Evolutionary conservation across 306 rosid species (phyloP).

Genomic region (Medicago truncatula): DNA sequence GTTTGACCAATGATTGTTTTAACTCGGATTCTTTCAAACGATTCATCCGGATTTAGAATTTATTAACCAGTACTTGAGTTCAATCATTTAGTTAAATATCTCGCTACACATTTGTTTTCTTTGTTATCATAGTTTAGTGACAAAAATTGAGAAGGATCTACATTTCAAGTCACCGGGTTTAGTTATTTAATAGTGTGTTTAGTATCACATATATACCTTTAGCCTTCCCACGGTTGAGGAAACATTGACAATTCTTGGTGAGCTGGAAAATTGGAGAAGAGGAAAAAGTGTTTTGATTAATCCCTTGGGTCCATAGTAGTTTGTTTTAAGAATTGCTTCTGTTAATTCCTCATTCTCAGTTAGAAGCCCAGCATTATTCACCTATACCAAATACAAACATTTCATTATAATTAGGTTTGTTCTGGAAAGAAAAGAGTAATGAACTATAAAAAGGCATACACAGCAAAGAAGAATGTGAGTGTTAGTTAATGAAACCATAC

Average conservation of each 20-base stretch:
- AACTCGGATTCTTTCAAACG: too few species aligned
- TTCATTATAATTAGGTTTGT: not conserved
- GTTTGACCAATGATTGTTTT: too few species aligned
- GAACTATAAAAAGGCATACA: not conserved
- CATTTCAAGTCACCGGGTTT: not conserved
- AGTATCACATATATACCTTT: not conserved
- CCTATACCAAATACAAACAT: not conserved
- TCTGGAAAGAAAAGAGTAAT: not conserved
- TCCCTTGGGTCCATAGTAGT: constrained; percentile 60
- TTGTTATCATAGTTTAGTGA: not conserved
- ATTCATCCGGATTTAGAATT: too few species aligned
- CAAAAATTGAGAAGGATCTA: not conserved
- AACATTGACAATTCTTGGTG: constrained; percentile 65
- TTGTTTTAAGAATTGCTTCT: constrained; percentile 51
- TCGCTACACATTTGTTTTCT: too few species aligned
- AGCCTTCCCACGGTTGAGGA: constrained; percentile 35
- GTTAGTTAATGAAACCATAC: not conserved
- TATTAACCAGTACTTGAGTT: too few species aligned
- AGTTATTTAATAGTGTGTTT: not conserved
- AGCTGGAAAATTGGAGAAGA: constrained; percentile 56
- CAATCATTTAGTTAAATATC: too few species aligned
- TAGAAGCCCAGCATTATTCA: not conserved
- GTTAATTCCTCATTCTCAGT: constrained; percentile 43
- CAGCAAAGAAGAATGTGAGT: not conserved
- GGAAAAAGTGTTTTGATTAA: constrained; percentile 52